Evolutionary conservation across 1,284 basidiomycete species (phyloP), one percentile per base, ranked within the genome.

Genomic region (Sphaerobolus stellatus): DNA sequence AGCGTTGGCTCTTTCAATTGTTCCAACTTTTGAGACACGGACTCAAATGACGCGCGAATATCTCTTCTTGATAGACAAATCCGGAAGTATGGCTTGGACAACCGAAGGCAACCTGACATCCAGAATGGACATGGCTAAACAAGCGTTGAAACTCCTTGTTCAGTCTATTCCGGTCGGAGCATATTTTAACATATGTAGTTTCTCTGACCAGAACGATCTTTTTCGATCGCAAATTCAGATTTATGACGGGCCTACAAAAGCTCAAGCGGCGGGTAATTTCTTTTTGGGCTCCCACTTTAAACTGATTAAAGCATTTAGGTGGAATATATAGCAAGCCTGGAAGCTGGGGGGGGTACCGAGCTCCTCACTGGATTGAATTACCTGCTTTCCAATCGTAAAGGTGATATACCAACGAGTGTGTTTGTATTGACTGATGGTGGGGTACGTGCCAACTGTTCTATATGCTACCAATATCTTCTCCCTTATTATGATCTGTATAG

Each of bases 361-460:
- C 25, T 56, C 14, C 24, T 41, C 34, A 9, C 31, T 11, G 50
- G 46, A 22, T 44, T 56, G 13, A 20, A 22, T 9, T 8, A 40
- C 24, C 34, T 34, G 22, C 33, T 56, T 14, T 13, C 7, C 8
- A 18, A 22, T 3, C 40, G 50, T 16, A 38, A 29, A 25, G 2
- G 9, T 4, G 18, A 48, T 20, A 68, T 73, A 5, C 71, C 80
- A 1, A 75, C 77, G 3, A 74, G 69, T 1, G 62, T 81, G 1
- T 83, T 84, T 57, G 63, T 83, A 18, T 64, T 84, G 29, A 84
- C 82, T 0, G 82, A 83, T 56, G 81, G 81, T 6, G 62, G 72
- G 50, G 72, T 79, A 44, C 1, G 70, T 50, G 27, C 31, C 20
- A 52, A 50, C 28, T 60, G 61, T 16, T 53, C 58, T n/a, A 50